Base-by-base conservation (phyloP, 1,284 basidiomycete species). In the Apiotrichum gracile region DNA sequence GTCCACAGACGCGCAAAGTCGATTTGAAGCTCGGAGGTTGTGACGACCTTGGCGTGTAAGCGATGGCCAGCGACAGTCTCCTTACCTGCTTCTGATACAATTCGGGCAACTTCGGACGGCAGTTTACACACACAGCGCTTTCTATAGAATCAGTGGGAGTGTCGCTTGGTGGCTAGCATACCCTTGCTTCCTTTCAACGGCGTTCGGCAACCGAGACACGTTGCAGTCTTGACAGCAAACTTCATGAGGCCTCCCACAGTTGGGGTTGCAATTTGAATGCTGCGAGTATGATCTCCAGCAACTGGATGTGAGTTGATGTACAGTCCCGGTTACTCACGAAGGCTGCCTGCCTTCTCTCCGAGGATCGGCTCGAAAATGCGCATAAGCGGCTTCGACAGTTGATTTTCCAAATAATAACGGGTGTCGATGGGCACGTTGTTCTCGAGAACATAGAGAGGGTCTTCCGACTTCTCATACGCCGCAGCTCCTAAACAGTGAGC, bases 401-500 rank as follows among this genome's bases (percentile, higher is more conserved):
- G 92, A 64, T 96, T 96, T 52, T 97, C 93, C 49, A 97, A 82
- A 68, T 97, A 97, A 70, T 97, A 96, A 65, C 88, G 87, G 3
- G 93, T 97, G 69, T 97, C 92, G 55, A 97, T 92, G 0, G 92
- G 92, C 38, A 97, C 84, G 67, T 91, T 97, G 75, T 97, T 90
- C 72, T 97, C 92, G 21, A 97, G 81, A 8, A 97, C 92, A 64
- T 90, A 97, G 51, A 97, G 80, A 0, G 92, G 92, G 67, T 97
- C 92, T 69, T 97, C 92, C 0, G 92, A 94, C 72, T 96, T 96
- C 70, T 97, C 93, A 62, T 94, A 97, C 17, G 92, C 92, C n/a
- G 91, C 90, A 25, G 93, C 92, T 63, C 90, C 89, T 89, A 57
- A 12, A 24, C 14, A n/a, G 19, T 8, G 21, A 45, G 17, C 43